phyloP scores from a whole-genome alignment of 2,329 filamentous ascomycete species.

The Teratosphaeria pseudoeucalypti region DNA sequence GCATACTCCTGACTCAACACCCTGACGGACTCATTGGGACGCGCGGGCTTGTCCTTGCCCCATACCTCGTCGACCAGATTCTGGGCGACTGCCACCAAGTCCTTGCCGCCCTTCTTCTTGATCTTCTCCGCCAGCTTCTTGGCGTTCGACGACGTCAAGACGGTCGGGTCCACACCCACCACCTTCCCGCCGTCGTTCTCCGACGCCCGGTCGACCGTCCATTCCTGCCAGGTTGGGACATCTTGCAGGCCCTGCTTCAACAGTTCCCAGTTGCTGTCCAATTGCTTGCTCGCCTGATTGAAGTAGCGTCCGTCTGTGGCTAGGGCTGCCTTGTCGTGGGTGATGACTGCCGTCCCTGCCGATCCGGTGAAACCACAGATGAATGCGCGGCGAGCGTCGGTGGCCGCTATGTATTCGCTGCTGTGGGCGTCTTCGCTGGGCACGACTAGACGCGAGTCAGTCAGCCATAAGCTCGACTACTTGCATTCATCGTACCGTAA shows the following conservation, averaged over 20 bases:
- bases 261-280: slow-evolving; percentile 83
- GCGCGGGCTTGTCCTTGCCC: slow-evolving; percentile 60
- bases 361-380: slow-evolving; percentile 94
- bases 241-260: slow-evolving; percentile 89
- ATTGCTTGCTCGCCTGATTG: slow-evolving; percentile 85
- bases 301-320: slow-evolving; percentile 97
- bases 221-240: slow-evolving; percentile 95
- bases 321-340: slow-evolving; percentile 73
- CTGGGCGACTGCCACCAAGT: slow-evolving; percentile 61
- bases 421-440: slow-evolving; percentile 96
- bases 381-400: slow-evolving; percentile 80
- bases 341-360: slow-evolving; percentile 83
- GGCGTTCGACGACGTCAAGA: slow-evolving; percentile 64
- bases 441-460: slow-evolving; percentile 52
- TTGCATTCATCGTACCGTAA: slow-evolving; percentile 59
- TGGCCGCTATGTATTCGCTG: slow-evolving; percentile 96
- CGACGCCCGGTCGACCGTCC: slow-evolving; percentile 63
- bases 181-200: slow-evolving; percentile 55
- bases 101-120: slow-evolving; percentile 71
- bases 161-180: slow-evolving; percentile 81
- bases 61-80: slow-evolving; percentile 92
- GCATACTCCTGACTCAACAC: slow-evolving; percentile 63
- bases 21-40: slow-evolving; percentile 65
- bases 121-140: slow-evolving; percentile 76
- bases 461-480: slow-evolving; percentile 26